These are phyloP conservation scores for Podospora tetraspora DNA, from an alignment of 495 filamentous ascomycete species.

Conservation along the genomic window DNA sequence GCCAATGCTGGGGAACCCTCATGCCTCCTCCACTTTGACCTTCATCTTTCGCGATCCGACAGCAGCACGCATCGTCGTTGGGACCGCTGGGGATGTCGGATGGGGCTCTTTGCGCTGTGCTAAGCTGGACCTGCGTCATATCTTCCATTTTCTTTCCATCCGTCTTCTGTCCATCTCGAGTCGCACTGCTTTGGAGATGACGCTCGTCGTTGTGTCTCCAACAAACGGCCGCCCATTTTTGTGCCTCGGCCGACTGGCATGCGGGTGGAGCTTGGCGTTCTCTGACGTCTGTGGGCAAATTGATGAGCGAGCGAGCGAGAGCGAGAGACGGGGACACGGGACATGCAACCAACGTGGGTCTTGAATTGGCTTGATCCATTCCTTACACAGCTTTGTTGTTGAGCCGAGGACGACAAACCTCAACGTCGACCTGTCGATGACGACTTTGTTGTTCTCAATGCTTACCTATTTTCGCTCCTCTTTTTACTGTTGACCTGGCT, in stretches of 20 bases:
- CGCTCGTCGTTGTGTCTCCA: neutral
- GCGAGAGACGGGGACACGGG: neutral
- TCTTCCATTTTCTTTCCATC: no score
- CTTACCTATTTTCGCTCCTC: neutral
- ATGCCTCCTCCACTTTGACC: neutral
- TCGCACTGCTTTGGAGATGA: neutral
- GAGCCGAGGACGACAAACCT: neutral
- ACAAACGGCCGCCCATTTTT: neutral
- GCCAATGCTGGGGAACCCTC: neutral
- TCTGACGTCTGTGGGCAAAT: neutral
- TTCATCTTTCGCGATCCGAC: neutral
- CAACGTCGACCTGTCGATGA: neutral
- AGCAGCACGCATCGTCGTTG: neutral
- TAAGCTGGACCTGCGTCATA: neutral
- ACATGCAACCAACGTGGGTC: no score
- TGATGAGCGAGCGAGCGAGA: no score
- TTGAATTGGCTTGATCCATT: neutral
- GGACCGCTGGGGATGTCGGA: neutral
- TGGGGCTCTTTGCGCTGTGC: neutral
- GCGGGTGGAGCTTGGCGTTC: neutral
- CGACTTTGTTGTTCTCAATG: neutral
- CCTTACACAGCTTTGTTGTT: neutral
- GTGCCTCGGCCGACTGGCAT: neutral
- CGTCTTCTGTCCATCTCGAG: neutral
- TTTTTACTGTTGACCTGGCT: neutral